These are phyloP conservation scores for Sporopachydermia lactativora DNA, from an alignment of 805 yeast genomes.

Conservation along the genomic window DNA sequence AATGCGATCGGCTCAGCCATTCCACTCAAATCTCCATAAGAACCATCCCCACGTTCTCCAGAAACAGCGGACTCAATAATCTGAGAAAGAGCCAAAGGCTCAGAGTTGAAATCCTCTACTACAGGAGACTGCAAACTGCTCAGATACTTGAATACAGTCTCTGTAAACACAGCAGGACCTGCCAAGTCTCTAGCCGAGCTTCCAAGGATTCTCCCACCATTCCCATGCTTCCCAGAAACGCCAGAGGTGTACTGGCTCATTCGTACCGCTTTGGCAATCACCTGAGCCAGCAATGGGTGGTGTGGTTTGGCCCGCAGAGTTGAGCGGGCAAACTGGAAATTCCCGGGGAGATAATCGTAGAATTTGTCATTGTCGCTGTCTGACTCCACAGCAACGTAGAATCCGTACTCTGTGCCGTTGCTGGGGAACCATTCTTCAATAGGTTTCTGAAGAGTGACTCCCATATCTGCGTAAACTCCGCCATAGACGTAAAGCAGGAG, in stretches of 20 bases:
- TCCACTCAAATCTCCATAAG: not conserved
- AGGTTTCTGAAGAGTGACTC: conserved; percentile 11
- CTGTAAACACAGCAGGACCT: not conserved
- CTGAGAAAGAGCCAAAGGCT: not conserved
- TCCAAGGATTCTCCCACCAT: no score
- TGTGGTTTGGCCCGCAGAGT: not conserved
- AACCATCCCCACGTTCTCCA: not conserved
- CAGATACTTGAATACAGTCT: not conserved
- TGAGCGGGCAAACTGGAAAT: not conserved
- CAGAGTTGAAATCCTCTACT: not conserved
- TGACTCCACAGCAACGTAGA: not conserved
- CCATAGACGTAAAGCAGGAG: conserved; percentile 10
- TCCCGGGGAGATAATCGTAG: not conserved
- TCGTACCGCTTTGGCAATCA: not conserved
- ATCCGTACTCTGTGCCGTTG: not conserved
- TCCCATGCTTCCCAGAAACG: not conserved
- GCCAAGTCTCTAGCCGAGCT: not conserved
- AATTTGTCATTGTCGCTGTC: not conserved
- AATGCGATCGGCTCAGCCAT: conserved; percentile 1
- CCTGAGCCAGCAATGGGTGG: not conserved
- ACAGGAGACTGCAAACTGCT: not conserved
- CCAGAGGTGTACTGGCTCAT: not conserved
- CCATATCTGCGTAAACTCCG: conserved; percentile 12
- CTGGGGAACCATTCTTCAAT: conserved; percentile 8
- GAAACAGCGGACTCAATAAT: not conserved